phyloP scores from a whole-genome alignment of 2,329 filamentous ascomycete species.

The Paecilomyces sp. region DNA sequence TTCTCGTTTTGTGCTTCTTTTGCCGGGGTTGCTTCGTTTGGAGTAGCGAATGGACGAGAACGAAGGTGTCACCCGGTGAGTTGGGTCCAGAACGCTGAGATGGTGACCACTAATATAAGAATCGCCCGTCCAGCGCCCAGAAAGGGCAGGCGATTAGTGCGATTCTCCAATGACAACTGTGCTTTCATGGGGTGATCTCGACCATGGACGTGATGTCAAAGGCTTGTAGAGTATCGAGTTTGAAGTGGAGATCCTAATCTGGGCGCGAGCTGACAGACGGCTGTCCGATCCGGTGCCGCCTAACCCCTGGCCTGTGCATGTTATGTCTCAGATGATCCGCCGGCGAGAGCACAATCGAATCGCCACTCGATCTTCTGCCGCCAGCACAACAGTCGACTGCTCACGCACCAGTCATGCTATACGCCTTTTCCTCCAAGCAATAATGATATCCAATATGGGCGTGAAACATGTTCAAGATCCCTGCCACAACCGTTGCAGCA shows the following conservation, averaged over 20 bases:
- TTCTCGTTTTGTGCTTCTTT: neutral
- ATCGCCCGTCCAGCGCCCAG: neutral
- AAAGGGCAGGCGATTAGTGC: neutral
- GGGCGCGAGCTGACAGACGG: neutral
- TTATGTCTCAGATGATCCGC: neutral
- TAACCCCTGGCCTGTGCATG: neutral
- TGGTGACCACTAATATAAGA: neutral
- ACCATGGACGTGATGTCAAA: neutral
- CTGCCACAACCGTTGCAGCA: neutral
- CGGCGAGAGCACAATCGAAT: neutral
- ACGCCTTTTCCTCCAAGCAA: neutral
- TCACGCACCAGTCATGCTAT: neutral
- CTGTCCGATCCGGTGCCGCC: conserved; percentile 7
- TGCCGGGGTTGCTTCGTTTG: neutral
- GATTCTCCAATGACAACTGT: neutral
- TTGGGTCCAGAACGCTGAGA: neutral
- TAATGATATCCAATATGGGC: neutral
- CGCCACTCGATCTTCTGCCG: neutral
- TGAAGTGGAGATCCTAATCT: neutral
- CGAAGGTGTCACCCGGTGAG: neutral
- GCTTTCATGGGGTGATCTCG: neutral
- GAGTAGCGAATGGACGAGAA: neutral
- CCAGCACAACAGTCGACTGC: neutral
- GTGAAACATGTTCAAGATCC: neutral
- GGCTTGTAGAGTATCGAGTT: conserved; percentile 1